Base-by-base conservation (phyloP, 495 filamentous ascomycete species). In the Alectoria sarmentosa region DNA sequence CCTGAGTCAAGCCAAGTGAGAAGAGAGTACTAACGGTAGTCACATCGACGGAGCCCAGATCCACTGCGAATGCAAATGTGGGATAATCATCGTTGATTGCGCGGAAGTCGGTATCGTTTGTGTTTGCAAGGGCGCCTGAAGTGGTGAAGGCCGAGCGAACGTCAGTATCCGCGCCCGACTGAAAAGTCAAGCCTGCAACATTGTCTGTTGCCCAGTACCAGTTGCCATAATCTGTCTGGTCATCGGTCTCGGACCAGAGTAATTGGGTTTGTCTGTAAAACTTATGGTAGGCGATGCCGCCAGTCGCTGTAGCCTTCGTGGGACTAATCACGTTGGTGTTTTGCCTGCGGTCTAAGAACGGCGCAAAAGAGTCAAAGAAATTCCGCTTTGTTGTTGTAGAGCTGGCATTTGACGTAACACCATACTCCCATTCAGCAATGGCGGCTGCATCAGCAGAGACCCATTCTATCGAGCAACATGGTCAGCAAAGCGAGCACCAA, bases 191-290 rank as follows among this genome's bases (percentile, higher is more conserved):
- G 9, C 67, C 68, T 0, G 69, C 32, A 4, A 42, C 58, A 21
- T 70, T 72, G 58, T 82, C 77, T 26, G 83, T 84, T 8, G 79
- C 75, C 73, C 80, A 86, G 67, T 82, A 84, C 82, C 81, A 81
- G 60, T 79, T 74, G 32, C 84, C 84, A 80, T 84, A 87, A 70
- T 87, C 84, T 4, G 76, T 78, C 59, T 81, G 80, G 57, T 87
- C 80, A 21, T 69, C 71, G 23, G 58, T 65, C 64, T 87, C 83
- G 1, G 81, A 81, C 69, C 85, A 84, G 1, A 78, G 72, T 58
- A 82, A 70, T 60, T 83, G 83, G 13, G 73, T 76, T 70, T 82
- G 75, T 34, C 81, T 76, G 66, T 80, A 79, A 41, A 87, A 71
- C 54, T 76, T 76, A 65, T 86, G 82, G 68, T 84, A 86, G 11